Evolutionary conservation across 805 yeast genomes (phyloP), one percentile per base, ranked within the genome.

Genomic region (Phaffomyces thermotolerans): DNA sequence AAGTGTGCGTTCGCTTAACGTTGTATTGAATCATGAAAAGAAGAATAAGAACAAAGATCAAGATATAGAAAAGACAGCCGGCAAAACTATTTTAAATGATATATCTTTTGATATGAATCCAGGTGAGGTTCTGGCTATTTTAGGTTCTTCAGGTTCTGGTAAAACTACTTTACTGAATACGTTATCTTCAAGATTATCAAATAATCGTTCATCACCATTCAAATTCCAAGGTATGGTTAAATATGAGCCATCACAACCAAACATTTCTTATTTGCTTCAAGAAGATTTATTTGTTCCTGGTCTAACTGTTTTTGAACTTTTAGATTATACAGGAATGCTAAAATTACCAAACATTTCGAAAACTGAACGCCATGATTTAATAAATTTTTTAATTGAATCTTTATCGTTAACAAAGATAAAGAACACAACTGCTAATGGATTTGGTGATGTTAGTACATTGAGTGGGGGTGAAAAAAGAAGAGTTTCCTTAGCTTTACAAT

Each of bases 131-230:
- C 71, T 87, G 62, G 95, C 95, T 6, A 83, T 87, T 9, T 73
- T 88, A 67, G 96, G 95, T 3, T 91, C 95, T 0, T 82, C 90
- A 0, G 95, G 95, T 0, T 78, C 88, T 4, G 95, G 95, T 4
- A 87, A 88, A 56, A 87, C 95, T 0, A 84, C 95, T 0, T 59
- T 87, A 36, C 65, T 87, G 20, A 87, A 87, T 56, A 76, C 78
- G 0, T 58, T 83, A 39, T 79, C 87, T 0, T 72, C 76, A 37
- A 60, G 83, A 49, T 66, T 73, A 17, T 52, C 59, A 37, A 39
- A 30, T 24, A 25, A 44, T 44, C 48, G 34, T 6, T 49, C 48
- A 14, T 37, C 45, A 20, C 68, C 68, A 9, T 59, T 78, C 48
- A 49, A 45, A 2, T 68, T 72, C 45, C 54, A 58, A 4, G 83